Evolutionary conservation across 2,329 filamentous ascomycete species (phyloP).

Genomic region (Phaeosphaeriaceae sp.): DNA sequence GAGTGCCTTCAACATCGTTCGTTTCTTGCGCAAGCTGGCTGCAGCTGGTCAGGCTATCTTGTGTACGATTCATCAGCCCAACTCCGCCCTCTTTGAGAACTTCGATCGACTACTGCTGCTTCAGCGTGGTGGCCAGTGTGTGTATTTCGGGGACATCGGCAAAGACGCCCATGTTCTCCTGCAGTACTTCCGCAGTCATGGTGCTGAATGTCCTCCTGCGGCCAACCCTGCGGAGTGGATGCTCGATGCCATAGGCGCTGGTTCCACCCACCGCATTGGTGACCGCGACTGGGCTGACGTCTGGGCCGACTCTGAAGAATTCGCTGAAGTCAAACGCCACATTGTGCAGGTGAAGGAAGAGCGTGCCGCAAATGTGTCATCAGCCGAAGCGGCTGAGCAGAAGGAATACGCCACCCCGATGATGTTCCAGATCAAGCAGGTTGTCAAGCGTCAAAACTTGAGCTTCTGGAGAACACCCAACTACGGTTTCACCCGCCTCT

Average conservation of each 20-base stretch:
- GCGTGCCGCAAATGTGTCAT: conserved; percentile 58
- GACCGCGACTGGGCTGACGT: conserved; percentile 81
- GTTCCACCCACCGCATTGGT: conserved; percentile 74
- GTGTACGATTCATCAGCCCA: conserved; percentile 91
- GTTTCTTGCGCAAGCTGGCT: conserved; percentile 78
- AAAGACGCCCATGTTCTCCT: conserved; percentile 75
- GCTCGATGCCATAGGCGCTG: conserved; percentile 83
- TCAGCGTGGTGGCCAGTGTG: conserved; percentile 77
- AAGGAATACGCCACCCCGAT: conserved; percentile 85
- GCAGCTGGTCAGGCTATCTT: conserved; percentile 85
- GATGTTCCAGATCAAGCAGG: conserved; percentile 78
- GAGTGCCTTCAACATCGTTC: conserved; percentile 77
- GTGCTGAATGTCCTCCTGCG: conserved; percentile 64
- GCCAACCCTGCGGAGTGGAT: conserved; percentile 76
- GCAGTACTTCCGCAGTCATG: conserved; percentile 58
- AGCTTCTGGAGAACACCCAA: conserved; percentile 87
- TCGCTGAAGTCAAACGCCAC: conserved; percentile 69
- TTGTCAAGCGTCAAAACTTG: conserved; percentile 75
- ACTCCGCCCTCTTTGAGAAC: conserved; percentile 83
- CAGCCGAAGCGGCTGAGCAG: conserved; percentile 59
- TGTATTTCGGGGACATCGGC: conserved; percentile 88
- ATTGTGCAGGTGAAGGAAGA: conserved; percentile 72
- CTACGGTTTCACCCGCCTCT: conserved; percentile 87
- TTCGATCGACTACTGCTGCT: conserved; percentile 84
- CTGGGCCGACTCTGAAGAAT: conserved; percentile 76